Conservation (phyloP, 2,329 filamentous ascomycete genomes). For the Fusarium sp. region DNA sequence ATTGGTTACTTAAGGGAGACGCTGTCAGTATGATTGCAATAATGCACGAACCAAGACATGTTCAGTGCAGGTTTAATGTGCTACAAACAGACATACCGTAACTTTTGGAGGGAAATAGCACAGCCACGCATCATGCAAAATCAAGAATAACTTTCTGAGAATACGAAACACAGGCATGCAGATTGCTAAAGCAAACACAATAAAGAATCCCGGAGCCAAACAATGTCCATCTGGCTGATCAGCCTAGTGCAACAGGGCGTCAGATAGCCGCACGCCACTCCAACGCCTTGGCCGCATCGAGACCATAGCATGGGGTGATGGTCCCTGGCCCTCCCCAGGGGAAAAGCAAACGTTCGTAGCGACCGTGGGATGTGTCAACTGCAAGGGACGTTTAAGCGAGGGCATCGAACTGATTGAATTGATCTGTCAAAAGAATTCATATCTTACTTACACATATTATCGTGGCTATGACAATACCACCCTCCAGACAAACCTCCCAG, state of each 20-base stretch:
- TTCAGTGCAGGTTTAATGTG: not conserved
- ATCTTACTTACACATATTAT: not conserved
- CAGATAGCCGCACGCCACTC: slow-evolving; percentile 36
- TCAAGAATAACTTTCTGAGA: not conserved
- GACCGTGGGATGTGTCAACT: not conserved
- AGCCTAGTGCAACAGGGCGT: slow-evolving; percentile 8
- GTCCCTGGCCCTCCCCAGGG: not conserved
- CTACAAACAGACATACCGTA: too few relatives aligned
- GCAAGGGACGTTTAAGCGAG: not conserved
- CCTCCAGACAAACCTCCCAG: not conserved
- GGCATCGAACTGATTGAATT: not conserved
- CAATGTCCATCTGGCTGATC: slow-evolving; percentile 5
- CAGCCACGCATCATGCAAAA: too few relatives aligned
- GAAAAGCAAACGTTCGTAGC: not conserved
- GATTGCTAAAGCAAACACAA: slow-evolving; percentile 5
- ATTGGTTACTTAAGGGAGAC: not conserved
- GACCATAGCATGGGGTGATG: slow-evolving; percentile 22
- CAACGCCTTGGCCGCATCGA: slow-evolving; percentile 25
- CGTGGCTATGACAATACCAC: not conserved
- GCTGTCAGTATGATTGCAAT: too few relatives aligned
- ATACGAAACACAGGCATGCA: not conserved
- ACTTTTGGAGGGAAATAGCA: too few relatives aligned
- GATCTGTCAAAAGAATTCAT: not conserved
- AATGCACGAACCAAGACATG: not conserved
- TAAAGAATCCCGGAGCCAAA: not conserved